phyloP scores from a whole-genome alignment of 306 rosid genomes.

The Hippophae gyantsensis region DNA sequence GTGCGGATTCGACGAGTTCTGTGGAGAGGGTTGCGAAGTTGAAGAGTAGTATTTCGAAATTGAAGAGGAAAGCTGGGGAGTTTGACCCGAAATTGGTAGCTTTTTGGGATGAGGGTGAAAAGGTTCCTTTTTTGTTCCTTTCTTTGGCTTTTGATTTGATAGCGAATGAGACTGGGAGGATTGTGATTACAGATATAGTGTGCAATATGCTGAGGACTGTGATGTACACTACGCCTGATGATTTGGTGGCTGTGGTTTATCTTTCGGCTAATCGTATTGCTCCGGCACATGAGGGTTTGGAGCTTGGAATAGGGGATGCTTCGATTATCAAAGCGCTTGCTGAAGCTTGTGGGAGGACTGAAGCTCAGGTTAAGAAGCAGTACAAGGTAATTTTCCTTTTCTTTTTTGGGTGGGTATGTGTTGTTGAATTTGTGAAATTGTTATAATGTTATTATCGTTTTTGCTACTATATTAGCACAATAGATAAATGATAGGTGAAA shows the following conservation, averaged over 20 bases:
- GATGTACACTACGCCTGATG: slow-evolving; percentile 57
- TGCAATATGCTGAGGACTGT: slow-evolving; percentile 78
- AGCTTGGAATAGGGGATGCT: slow-evolving; percentile 84
- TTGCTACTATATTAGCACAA: no score
- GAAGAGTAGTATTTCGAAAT: slow-evolving; percentile 31
- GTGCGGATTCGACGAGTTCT: slow-evolving; percentile 6
- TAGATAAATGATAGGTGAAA: no score
- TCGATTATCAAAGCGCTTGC: slow-evolving; percentile 80
- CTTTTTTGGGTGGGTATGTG: no score
- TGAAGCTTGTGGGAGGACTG: slow-evolving; percentile 68
- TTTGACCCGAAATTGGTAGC: slow-evolving; percentile 41
- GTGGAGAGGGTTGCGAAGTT: slow-evolving; percentile 31
- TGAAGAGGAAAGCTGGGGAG: slow-evolving; percentile 55
- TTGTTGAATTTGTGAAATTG: no score
- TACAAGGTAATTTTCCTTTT: slow-evolving; percentile 39
- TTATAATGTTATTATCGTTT: no score
- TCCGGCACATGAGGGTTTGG: slow-evolving; percentile 65
- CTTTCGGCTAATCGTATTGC: slow-evolving; percentile 61
- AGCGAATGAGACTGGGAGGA: slow-evolving; percentile 43
- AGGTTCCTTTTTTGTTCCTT: slow-evolving; percentile 60
- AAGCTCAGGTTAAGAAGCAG: slow-evolving; percentile 48
- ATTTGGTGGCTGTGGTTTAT: slow-evolving; percentile 53
- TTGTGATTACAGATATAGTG: slow-evolving; percentile 65
- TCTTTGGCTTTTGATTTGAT: slow-evolving; percentile 55
- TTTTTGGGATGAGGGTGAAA: slow-evolving; percentile 61